Evolutionary conservation across 1,139 yeast species (phyloP).

Genomic region (Candida albicans): DNA sequence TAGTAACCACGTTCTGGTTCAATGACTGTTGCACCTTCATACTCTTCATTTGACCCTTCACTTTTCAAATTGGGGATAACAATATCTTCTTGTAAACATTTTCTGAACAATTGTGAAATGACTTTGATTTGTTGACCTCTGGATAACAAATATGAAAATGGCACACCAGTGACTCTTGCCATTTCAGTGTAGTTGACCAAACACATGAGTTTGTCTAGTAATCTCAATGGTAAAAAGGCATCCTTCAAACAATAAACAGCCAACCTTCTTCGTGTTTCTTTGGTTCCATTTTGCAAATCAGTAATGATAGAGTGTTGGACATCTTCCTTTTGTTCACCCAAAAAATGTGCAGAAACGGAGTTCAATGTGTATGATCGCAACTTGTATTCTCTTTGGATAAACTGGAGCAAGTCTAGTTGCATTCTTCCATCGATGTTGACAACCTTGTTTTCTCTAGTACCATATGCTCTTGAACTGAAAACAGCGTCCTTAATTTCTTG

Average conservation of each 20-base stretch:
- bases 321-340: slow-evolving; percentile 96
- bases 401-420: slow-evolving; percentile 91
- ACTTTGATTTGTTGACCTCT: slow-evolving; percentile 99
- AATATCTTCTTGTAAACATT: slow-evolving; percentile 80
- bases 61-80: slow-evolving; percentile 88
- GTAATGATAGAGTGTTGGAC: slow-evolving; percentile 97
- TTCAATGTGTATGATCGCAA: slow-evolving; percentile 91
- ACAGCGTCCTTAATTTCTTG: slow-evolving; percentile 81
- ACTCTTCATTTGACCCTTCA: slow-evolving; percentile 84
- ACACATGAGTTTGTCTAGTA: slow-evolving; percentile 92
- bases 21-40: slow-evolving; percentile 98
- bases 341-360: slow-evolving; percentile 91
- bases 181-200: slow-evolving; percentile 95
- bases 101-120: slow-evolving; percentile 89
- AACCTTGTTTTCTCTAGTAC: slow-evolving; percentile 89
- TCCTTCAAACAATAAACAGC: slow-evolving; percentile 98
- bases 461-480: slow-evolving; percentile 94
- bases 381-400: slow-evolving; percentile 91
- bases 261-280: slow-evolving; percentile 88
- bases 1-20: slow-evolving; percentile 96
- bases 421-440: slow-evolving; percentile 94
- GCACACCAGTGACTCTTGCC: slow-evolving; percentile 99
- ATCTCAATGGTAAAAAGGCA: slow-evolving; percentile 85
- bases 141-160: slow-evolving; percentile 81
- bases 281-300: slow-evolving; percentile 86